These are phyloP conservation scores for Alternaria solani DNA, from an alignment of 2,329 filamentous ascomycete species.

Conservation along the genomic window DNA sequence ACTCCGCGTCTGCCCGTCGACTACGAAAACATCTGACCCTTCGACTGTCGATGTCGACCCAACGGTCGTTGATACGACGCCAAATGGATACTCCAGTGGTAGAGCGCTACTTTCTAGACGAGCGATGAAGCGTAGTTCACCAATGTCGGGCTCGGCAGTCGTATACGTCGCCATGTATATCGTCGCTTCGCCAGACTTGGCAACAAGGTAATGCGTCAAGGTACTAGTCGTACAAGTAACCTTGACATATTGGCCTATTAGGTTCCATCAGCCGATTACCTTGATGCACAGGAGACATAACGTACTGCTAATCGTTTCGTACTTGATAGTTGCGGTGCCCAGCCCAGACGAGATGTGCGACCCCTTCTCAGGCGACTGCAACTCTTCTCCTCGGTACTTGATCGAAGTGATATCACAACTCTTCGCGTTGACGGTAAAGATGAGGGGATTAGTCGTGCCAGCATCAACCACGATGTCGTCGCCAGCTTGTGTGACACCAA, in stretches of 20 bases:
- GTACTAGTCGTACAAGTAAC: conserved; percentile 67
- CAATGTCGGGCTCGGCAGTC: conserved; percentile 53
- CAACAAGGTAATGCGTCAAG: conserved; percentile 71
- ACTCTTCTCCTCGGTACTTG: conserved; percentile 65
- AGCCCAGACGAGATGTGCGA: conserved; percentile 68
- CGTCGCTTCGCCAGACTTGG: conserved; percentile 66
- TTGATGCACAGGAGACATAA: conserved; percentile 3
- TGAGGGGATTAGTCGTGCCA: conserved; percentile 43
- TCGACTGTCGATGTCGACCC: conserved; percentile 63
- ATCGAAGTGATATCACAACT: conserved; percentile 72
- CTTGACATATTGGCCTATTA: conserved; percentile 61
- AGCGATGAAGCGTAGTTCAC: conserved; percentile 70
- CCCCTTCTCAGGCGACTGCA: conserved; percentile 62
- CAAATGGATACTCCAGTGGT: conserved; percentile 49
- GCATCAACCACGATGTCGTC: conserved; percentile 46
- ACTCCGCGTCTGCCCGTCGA: conserved; percentile 69
- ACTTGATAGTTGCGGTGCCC: conserved; percentile 65
- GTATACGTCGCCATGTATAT: conserved; percentile 67
- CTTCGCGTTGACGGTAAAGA: conserved; percentile 49
- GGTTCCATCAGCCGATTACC: not conserved
- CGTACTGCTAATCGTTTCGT: conserved; percentile 41
- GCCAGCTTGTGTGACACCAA: conserved; percentile 45
- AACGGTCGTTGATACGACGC: conserved; percentile 62
- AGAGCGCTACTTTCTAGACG: conserved; percentile 60
- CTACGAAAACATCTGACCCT: conserved; percentile 61